Evolutionary conservation across 495 filamentous ascomycete species (phyloP).

Genomic region (Opeltia flavorubescens): DNA sequence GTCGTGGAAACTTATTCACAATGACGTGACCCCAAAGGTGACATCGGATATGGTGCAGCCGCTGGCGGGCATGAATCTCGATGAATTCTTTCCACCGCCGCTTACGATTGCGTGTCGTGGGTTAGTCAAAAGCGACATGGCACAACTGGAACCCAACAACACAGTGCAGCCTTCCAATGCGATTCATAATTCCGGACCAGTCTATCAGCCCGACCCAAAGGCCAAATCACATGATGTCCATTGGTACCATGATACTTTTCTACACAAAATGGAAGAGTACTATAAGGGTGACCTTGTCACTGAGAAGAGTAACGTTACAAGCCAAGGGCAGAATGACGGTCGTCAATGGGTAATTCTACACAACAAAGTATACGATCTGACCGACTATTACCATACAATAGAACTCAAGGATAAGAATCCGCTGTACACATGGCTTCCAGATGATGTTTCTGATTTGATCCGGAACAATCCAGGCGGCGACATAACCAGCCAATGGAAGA

Average conservation of each 20-base stretch:
- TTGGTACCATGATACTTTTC: slow-evolving; percentile 66
- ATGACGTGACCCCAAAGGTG: slow-evolving; percentile 41
- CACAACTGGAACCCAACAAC: slow-evolving; percentile 47
- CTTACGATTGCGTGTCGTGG: slow-evolving; percentile 58
- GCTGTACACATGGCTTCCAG: slow-evolving; percentile 55
- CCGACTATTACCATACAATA: slow-evolving; percentile 72
- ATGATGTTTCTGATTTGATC: slow-evolving; percentile 46
- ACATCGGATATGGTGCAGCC: slow-evolving; percentile 55
- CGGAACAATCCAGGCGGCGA: slow-evolving; percentile 64
- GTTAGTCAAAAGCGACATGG: slow-evolving; percentile 39
- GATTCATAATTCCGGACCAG: slow-evolving; percentile 54
- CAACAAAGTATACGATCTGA: slow-evolving; percentile 70
- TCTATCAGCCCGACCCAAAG: slow-evolving; percentile 30
- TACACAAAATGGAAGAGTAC: slow-evolving; percentile 68
- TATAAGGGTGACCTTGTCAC: slow-evolving; percentile 82
- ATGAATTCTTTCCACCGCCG: slow-evolving; percentile 72
- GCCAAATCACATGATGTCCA: slow-evolving; percentile 43
- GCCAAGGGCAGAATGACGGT: slow-evolving; percentile 47
- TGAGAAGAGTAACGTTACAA: slow-evolving; percentile 30
- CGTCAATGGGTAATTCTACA: slow-evolving; percentile 72
- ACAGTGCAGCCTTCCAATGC: slow-evolving; percentile 36
- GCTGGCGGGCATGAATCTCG: slow-evolving; percentile 64
- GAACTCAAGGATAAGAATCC: slow-evolving; percentile 31
- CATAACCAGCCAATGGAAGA: slow-evolving; percentile 50
- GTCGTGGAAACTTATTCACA: slow-evolving; percentile 76